Conservation (phyloP, 768 basidiomycete species). For the Stropharia rugosoannulata region DNA sequence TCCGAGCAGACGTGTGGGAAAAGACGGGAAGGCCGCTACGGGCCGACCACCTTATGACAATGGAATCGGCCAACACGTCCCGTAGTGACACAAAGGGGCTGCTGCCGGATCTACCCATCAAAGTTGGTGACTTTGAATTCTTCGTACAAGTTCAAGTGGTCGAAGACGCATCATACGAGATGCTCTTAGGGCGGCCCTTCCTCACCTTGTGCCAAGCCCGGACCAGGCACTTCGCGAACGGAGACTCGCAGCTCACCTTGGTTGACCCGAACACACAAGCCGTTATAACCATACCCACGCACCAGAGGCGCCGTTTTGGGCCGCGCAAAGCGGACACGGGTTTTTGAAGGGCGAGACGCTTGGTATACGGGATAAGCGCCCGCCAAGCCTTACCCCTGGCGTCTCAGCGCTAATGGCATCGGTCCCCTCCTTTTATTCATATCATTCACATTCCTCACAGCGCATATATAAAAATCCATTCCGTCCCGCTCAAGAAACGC, state of each 20-base stretch:
- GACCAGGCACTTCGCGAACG: background rate
- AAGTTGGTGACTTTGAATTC: constrained; percentile 11
- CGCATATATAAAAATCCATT: too few relatives aligned
- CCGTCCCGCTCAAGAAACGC: too few relatives aligned
- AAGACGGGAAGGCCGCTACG: constrained; percentile 1
- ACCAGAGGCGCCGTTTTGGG: too few relatives aligned
- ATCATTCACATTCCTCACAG: too few relatives aligned
- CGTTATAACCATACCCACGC: background rate
- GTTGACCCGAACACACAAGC: constrained; percentile 1
- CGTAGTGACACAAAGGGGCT: constrained; percentile 9
- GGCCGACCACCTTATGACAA: constrained; percentile 7
- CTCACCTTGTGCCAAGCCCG: constrained; percentile 1
- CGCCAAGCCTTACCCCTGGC: too few relatives aligned
- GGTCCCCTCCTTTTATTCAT: too few relatives aligned
- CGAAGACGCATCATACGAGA: constrained; percentile 15
- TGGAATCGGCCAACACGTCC: constrained; percentile 9
- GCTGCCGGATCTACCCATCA: constrained; percentile 8
- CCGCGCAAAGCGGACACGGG: background rate
- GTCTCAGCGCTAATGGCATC: too few relatives aligned
- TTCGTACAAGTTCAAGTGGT: constrained; percentile 19
- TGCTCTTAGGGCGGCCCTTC: constrained; percentile 17
- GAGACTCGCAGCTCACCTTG: constrained; percentile 4
- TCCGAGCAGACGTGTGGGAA: constrained; percentile 6
- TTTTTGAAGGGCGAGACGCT: background rate
- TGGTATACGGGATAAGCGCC: too few relatives aligned